Evolutionary conservation across 2,329 filamentous ascomycete genomes (phyloP).

Genomic region (Colletotrichum cereale): DNA sequence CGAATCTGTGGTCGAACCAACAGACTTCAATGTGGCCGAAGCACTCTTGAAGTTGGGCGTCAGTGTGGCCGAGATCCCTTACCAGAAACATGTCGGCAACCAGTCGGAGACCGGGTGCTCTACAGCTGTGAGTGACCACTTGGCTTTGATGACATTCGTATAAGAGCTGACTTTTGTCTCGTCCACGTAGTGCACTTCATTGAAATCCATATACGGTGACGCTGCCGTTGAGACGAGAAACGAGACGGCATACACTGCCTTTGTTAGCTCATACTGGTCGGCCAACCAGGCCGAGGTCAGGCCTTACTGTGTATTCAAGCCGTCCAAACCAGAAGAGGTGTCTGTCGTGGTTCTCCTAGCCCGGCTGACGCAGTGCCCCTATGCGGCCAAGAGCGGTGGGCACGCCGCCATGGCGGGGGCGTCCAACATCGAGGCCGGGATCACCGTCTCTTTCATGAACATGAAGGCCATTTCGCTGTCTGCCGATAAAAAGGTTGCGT

Average conservation of each 20-base stretch:
- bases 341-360: slow-evolving; percentile 46
- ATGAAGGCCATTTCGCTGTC: slow-evolving; percentile 42
- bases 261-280: slow-evolving; percentile 39
- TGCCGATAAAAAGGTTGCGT: slow-evolving; percentile 47
- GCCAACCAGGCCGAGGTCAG: slow-evolving; percentile 32
- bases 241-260: slow-evolving; percentile 10
- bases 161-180: not conserved
- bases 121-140: slow-evolving; percentile 13
- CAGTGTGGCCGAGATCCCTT: slow-evolving; percentile 34
- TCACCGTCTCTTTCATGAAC: slow-evolving; percentile 33
- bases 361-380: slow-evolving; percentile 45
- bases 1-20: slow-evolving; percentile 23
- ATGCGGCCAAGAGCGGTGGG: slow-evolving; percentile 38
- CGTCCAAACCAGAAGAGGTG: slow-evolving; percentile 44
- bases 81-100: slow-evolving; percentile 11
- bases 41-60: slow-evolving; percentile 40
- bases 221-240: slow-evolving; percentile 29
- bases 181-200: slow-evolving; percentile 22
- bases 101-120: slow-evolving; percentile 11
- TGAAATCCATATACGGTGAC: slow-evolving; percentile 27
- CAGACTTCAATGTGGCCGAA: slow-evolving; percentile 38
- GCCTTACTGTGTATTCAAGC: slow-evolving; percentile 45
- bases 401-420: slow-evolving; percentile 38
- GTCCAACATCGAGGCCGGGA: slow-evolving; percentile 28
- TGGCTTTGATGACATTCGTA: not conserved